Conservation (phyloP, 2,329 filamentous ascomycete genomes). For the Thielaviopsis punctulata region DNA sequence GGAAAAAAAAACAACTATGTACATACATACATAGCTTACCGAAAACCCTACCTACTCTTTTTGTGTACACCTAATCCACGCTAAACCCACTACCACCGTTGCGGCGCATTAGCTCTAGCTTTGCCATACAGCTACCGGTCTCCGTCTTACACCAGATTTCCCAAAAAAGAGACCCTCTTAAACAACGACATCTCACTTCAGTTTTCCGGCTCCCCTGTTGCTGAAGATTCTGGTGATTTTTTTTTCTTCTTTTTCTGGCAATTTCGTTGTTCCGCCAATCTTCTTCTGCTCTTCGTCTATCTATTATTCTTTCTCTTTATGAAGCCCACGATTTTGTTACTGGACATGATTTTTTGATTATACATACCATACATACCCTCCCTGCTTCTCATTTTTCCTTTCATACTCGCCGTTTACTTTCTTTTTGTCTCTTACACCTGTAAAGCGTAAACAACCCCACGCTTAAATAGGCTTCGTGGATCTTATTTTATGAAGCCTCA, state of each 20-base stretch:
- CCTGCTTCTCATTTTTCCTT: background rate
- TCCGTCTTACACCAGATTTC: too few species aligned
- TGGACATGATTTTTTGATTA: background rate
- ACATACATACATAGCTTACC: too few species aligned
- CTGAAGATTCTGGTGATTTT: slow-evolving; percentile 6
- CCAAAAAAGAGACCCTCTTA: too few species aligned
- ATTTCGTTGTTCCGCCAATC: background rate
- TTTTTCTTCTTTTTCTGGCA: slow-evolving; percentile 2
- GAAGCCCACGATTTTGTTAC: background rate
- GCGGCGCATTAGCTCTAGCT: too few species aligned
- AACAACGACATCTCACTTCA: too few species aligned
- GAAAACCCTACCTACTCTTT: too few species aligned
- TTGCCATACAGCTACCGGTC: too few species aligned
- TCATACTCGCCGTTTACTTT: background rate
- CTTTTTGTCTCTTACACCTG: background rate
- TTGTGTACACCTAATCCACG: too few species aligned
- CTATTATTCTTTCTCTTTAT: background rate
- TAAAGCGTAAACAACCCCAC: background rate
- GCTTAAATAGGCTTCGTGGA: background rate
- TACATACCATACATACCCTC: background rate
- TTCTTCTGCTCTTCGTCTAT: background rate
- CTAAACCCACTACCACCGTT: too few species aligned
- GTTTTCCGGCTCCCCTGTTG: too few species aligned
- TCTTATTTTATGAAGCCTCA: background rate
- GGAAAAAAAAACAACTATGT: too few species aligned